Conservation (phyloP, 768 basidiomycete species). For the Lyophyllum shimeji region DNA sequence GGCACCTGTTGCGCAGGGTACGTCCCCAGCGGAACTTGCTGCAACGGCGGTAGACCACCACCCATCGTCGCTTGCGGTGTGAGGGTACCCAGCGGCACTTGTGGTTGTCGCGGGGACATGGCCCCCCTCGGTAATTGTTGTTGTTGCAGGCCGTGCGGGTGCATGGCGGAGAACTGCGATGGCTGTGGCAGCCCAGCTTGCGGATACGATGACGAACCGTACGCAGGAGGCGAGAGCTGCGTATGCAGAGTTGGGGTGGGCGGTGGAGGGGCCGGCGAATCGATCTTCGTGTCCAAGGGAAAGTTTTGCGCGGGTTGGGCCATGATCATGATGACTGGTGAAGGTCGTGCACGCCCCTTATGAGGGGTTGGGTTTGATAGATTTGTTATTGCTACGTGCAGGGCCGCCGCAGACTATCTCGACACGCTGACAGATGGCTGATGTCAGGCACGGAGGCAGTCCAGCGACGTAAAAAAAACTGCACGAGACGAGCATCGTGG, state of each 20-base stretch:
- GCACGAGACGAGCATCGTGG: no score
- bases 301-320: neutral
- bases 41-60: neutral
- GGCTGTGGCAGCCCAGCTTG: neutral
- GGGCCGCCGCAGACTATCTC: no score
- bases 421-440: no score
- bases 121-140: neutral
- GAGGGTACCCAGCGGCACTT: neutral
- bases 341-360: neutral
- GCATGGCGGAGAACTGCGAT: neutral
- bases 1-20: neutral
- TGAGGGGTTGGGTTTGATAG: neutral
- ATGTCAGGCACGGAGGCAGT: no score
- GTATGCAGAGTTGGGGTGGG: neutral
- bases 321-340: neutral
- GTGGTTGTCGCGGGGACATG: neutral
- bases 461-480: no score
- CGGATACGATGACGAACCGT: neutral
- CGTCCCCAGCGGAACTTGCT: neutral
- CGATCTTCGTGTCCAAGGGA: slow-evolving; percentile 1
- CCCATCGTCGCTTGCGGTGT: neutral
- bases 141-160: no score
- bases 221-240: slow-evolving; percentile 1
- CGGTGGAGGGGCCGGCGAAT: neutral
- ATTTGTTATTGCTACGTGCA: no score